Percentiles rank a stretch among this genome's conserved stretches.
These are phyloP conservation scores for Phytophthora multivora DNA, from an alignment of 352 stramenopile genomes.

Conservation along the genomic window DNA sequence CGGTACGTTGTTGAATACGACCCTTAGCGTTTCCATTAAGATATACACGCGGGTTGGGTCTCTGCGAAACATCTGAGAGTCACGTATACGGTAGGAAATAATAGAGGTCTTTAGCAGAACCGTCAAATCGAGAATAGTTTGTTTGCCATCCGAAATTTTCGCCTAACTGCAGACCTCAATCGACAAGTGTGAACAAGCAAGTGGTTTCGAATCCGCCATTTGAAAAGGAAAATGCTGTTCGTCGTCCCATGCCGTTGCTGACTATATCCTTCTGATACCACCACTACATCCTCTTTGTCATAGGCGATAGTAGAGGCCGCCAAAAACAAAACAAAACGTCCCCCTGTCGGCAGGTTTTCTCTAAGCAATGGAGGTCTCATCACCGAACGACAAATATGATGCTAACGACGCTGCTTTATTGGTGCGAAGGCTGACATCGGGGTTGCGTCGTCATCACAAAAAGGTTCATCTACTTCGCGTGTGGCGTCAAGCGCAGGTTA, in stretches of 20 bases:
- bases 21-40: no score
- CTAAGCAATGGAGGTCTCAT: background rate
- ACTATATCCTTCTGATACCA: background rate
- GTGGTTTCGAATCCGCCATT: background rate
- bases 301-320: background rate
- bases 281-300: background rate
- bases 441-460: background rate
- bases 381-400: background rate
- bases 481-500: background rate
- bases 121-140: background rate
- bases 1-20: no score
- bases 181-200: conserved; percentile 4
- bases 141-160: background rate
- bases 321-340: no score
- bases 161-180: background rate
- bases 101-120: conserved; percentile 5
- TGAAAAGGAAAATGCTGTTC: background rate
- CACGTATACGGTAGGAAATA: no score
- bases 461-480: background rate
- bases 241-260: background rate
- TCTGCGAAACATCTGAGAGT: no score
- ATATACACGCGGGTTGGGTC: no score
- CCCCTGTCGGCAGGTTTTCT: background rate
- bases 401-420: background rate
- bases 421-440: background rate